Percentiles rank a stretch among this genome's conserved stretches.
Evolutionary conservation across 1,284 basidiomycete species (phyloP).

Genomic region (Irpex rosettiformis): DNA sequence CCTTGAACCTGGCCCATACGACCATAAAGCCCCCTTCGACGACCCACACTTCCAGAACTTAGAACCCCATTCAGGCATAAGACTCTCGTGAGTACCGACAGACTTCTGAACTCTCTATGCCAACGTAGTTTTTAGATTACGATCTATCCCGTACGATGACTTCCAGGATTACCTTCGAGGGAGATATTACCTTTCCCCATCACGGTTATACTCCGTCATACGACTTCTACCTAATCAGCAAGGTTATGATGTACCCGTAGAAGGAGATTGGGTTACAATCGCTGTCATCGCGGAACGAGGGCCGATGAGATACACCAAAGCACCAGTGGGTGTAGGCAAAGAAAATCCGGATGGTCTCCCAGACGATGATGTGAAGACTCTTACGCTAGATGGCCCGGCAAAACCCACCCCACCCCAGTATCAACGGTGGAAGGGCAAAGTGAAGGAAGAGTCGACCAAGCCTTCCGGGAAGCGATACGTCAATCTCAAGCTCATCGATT

Average conservation of each 20-base stretch:
- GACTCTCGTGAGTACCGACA: constrained; percentile 58
- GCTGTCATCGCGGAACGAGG: background rate
- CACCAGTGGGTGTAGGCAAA: constrained; percentile 53
- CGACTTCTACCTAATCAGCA: background rate
- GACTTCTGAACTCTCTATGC: background rate
- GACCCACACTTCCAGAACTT: constrained; percentile 73
- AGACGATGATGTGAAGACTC: constrained; percentile 26
- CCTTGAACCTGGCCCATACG: constrained; percentile 70
- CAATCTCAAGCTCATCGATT: constrained; percentile 83
- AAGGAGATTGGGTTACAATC: background rate
- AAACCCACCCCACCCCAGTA: constrained; percentile 12
- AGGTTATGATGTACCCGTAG: background rate
- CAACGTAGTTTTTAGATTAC: constrained; percentile 47
- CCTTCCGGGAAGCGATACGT: constrained; percentile 77
- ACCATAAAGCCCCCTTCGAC: constrained; percentile 59
- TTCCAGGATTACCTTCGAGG: constrained; percentile 30
- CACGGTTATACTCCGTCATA: background rate
- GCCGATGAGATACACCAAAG: constrained; percentile 66
- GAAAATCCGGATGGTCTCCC: constrained; percentile 39
- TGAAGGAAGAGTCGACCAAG: constrained; percentile 36
- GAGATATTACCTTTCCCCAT: background rate
- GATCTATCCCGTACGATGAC: constrained; percentile 70
- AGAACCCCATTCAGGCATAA: constrained; percentile 88
- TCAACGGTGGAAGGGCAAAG: constrained; percentile 33
- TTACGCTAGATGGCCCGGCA: constrained; percentile 19